Evolutionary conservation across 2,329 filamentous ascomycete species (phyloP).

Genomic region (Aspergillus texensis): DNA sequence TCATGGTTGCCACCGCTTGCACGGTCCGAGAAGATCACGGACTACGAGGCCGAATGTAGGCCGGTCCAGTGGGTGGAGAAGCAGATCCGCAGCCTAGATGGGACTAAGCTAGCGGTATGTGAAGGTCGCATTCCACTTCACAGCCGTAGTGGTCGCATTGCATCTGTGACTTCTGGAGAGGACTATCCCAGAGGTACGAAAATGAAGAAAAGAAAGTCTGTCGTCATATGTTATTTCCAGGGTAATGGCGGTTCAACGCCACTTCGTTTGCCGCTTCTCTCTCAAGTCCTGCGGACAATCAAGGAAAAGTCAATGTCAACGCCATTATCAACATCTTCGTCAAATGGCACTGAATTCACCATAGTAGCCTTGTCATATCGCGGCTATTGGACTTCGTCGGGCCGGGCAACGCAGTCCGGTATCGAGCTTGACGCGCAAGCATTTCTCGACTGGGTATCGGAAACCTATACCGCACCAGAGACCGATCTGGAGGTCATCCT

Average conservation of each 20-base stretch:
- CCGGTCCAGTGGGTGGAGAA: slow-evolving; percentile 70
- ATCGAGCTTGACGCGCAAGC: slow-evolving; percentile 70
- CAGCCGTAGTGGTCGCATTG: slow-evolving; percentile 29
- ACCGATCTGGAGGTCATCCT: slow-evolving; percentile 53
- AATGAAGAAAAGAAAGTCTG: slow-evolving; percentile 12
- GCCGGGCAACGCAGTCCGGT: slow-evolving; percentile 69
- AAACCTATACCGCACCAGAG: slow-evolving; percentile 35
- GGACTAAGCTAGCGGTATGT: slow-evolving; percentile 60
- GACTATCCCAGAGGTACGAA: not conserved
- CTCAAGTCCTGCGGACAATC: slow-evolving; percentile 44
- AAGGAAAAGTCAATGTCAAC: slow-evolving; percentile 1
- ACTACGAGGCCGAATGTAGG: slow-evolving; percentile 62
- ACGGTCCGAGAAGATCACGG: slow-evolving; percentile 65
- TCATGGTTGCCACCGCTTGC: slow-evolving; percentile 73
- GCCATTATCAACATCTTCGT: not conserved
- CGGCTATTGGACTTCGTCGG: slow-evolving; percentile 77
- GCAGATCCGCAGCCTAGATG: slow-evolving; percentile 36
- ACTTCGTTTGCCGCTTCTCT: slow-evolving; percentile 46
- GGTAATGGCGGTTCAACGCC: slow-evolving; percentile 38
- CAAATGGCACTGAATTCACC: slow-evolving; percentile 30
- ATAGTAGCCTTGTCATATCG: slow-evolving; percentile 61
- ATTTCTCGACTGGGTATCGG: slow-evolving; percentile 63
- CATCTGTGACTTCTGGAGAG: not conserved
- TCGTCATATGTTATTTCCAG: slow-evolving; percentile 38
- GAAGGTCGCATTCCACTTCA: slow-evolving; percentile 64